Conservation (phyloP, 148 eudicot species). For the Camellia japonica region DNA sequence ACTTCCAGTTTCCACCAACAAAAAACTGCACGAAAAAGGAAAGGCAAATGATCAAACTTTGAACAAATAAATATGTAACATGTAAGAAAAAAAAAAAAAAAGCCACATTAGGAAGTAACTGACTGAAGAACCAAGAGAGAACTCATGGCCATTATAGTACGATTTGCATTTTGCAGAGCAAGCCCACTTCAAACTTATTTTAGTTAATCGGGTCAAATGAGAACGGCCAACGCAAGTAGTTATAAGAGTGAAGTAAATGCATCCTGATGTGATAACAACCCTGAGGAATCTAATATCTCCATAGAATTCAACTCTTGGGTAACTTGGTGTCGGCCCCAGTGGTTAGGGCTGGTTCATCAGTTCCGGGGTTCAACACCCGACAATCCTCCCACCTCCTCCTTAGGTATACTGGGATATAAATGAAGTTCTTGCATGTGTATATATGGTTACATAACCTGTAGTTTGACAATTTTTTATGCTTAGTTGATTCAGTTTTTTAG, state of each 20-base stretch:
- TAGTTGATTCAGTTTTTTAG: not conserved
- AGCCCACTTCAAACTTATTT: not conserved
- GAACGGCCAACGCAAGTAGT: not conserved
- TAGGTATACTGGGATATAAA: no score
- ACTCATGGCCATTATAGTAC: not conserved
- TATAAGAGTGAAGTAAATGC: not conserved
- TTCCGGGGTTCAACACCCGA: no score
- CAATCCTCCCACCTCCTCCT: no score
- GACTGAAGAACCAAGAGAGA: not conserved
- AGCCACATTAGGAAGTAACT: not conserved
- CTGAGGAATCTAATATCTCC: no score
- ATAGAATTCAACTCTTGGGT: not conserved
- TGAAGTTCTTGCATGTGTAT: no score
- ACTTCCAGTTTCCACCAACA: slow-evolving; percentile 99
- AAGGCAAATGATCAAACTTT: slow-evolving; percentile 20
- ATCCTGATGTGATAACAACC: no score
- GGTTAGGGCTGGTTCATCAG: no score
- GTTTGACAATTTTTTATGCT: not conserved
- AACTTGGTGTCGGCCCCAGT: no score
- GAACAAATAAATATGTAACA: not conserved
- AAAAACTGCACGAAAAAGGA: slow-evolving; percentile 73
- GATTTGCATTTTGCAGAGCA: not conserved
- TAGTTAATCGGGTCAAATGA: not conserved
- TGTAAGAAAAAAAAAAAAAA: no score
- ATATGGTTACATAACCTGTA: no score